Base-by-base conservation (phyloP, 768 basidiomycete species). In the Russula sp. region DNA sequence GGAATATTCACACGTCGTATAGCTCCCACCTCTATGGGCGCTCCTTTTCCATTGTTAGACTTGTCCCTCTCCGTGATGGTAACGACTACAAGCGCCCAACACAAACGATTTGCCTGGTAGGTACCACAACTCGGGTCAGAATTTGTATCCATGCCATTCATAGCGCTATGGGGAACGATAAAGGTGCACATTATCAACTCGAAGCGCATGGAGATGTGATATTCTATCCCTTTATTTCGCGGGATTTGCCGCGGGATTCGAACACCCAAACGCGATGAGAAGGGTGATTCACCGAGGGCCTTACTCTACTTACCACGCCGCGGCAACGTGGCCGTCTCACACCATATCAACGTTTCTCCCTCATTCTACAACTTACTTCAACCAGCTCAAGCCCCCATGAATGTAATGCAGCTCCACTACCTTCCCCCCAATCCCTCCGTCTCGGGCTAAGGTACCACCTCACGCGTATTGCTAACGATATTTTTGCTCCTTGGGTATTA, bases 301-400 rank as follows among this genome's bases (percentile, higher is more conserved):
- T 64, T 53, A 59, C 59, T 40, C 46, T 28, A 51, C n/a, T 42
- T 56, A 57, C 55, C 64, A 65, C 54, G 64, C 64, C 20, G 24
- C 24, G 16, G n/a, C 54, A 61, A 57, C 64, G 59, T 65, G 64
- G 64, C 64, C 40, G 22, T 28, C 60, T 57, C 59, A 49, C 63
- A 60, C 49, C 46, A 61, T 32, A 24, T 48, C 59, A 65, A 65
- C 64, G 64, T 52, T 65, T 57, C 36, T 20, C 54, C 60, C 49
- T 61, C 54, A 65, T 65, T 61, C 57, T 57, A 16, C 20, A 10
- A 51, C 59, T 52, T 65, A 65, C 60, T 65, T 65, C 55, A 65
- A 65, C 64, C 54, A 44, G 34, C 49, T 38, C 16, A 34, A 22
- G 32, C 24, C 48, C 13, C 28, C 28, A 5, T 57, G 55, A 26